Conservation (phyloP, 805 yeast genomes). For the Wickerhamomyces strasburgensis region DNA sequence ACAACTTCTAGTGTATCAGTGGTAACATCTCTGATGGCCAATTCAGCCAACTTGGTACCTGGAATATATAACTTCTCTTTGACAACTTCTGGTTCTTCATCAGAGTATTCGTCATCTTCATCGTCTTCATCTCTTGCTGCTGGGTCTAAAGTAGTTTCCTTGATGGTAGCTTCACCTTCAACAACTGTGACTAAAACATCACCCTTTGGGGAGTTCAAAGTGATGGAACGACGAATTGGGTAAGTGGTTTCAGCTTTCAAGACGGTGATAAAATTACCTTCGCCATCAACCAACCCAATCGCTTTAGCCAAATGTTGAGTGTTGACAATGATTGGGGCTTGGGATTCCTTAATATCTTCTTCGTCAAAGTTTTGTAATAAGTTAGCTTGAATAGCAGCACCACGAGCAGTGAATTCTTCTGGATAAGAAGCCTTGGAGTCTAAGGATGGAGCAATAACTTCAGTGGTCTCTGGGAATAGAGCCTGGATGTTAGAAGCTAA, state of each 20-base stretch:
- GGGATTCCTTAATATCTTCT: constrained; percentile 74
- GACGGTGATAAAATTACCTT: constrained; percentile 68
- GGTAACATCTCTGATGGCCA: constrained; percentile 66
- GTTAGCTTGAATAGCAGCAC: constrained; percentile 96
- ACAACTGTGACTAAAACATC: constrained; percentile 65
- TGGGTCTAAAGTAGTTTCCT: constrained; percentile 74
- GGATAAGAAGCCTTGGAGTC: constrained; percentile 82
- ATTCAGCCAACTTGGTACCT: constrained; percentile 71
- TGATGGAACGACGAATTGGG: constrained; percentile 77
- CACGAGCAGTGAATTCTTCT: constrained; percentile 83
- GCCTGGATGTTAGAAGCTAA: constrained; percentile 68
- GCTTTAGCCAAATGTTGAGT: constrained; percentile 84
- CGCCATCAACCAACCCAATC: constrained; percentile 74
- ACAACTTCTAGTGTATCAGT: constrained; percentile 61
- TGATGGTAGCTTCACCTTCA: constrained; percentile 82
- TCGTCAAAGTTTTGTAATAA: constrained; percentile 74
- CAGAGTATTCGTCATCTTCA: constrained; percentile 50
- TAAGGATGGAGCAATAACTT: constrained; percentile 67
- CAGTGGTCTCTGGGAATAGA: constrained; percentile 77
- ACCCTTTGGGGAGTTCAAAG: constrained; percentile 55
- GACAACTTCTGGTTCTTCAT: constrained; percentile 87
- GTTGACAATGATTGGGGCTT: constrained; percentile 78
- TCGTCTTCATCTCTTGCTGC: constrained; percentile 49
- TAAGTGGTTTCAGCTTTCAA: constrained; percentile 81
- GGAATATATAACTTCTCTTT: constrained; percentile 71